Conservation (phyloP, 2,329 filamentous ascomycete species). For the Fonsecaea pugnacius region DNA sequence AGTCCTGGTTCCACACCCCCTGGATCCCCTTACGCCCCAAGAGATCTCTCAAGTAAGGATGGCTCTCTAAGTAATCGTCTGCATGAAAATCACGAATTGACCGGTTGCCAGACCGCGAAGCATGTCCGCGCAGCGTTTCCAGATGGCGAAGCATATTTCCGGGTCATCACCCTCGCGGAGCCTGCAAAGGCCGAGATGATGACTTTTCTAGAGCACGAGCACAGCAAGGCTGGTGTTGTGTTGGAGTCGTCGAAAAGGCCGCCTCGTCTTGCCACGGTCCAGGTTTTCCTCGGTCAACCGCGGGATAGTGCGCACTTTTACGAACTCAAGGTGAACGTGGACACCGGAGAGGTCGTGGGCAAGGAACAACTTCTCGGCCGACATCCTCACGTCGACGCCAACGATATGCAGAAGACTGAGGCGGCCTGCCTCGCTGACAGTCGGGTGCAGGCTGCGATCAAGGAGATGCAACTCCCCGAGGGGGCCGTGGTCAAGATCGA, state of each 20-base stretch:
- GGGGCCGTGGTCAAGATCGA: constrained; percentile 56
- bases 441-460: constrained; percentile 51
- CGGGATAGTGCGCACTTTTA: constrained; percentile 43
- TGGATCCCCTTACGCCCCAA: constrained; percentile 41
- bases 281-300: constrained; percentile 41
- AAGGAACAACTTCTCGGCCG: constrained; percentile 47
- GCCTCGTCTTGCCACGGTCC: constrained; percentile 47
- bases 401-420: constrained; percentile 56
- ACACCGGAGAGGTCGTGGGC: constrained; percentile 31
- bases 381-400: constrained; percentile 55
- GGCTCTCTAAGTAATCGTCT: background rate
- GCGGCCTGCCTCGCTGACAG: constrained; percentile 52
- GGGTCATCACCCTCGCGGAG: constrained; percentile 57
- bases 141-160: constrained; percentile 48
- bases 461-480: constrained; percentile 50
- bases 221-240: constrained; percentile 39
- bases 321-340: constrained; percentile 42
- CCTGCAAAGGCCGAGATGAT: constrained; percentile 56
- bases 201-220: constrained; percentile 51
- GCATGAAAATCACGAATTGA: constrained; percentile 6
- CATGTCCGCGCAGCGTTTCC: constrained; percentile 45
- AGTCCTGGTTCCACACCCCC: constrained; percentile 37
- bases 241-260: constrained; percentile 34
- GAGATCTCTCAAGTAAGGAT: constrained; percentile 41
- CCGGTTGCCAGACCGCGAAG: constrained; percentile 36